Percentiles rank a stretch among this genome's conserved stretches.
These are phyloP conservation scores for Hypericum perforatum DNA, from an alignment of 345 rosid genomes.

Conservation along the genomic window DNA sequence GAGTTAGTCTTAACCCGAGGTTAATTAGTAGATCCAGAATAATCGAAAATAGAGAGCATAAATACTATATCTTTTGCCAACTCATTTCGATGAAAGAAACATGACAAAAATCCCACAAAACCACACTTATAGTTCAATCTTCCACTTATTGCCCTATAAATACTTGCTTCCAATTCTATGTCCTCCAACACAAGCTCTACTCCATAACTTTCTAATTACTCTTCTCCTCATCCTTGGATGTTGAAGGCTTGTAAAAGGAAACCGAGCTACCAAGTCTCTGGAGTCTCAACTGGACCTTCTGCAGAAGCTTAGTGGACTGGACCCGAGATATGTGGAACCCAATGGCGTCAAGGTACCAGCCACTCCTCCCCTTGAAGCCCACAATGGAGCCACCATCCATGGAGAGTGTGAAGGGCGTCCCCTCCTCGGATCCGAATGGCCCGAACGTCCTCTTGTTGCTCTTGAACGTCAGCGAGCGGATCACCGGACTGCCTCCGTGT, in stretches of 20 bases:
- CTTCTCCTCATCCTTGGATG: not conserved
- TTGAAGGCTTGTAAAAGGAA: not conserved
- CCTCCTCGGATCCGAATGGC: constrained; percentile 61
- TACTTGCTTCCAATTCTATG: too few relatives aligned
- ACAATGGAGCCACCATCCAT: constrained; percentile 47
- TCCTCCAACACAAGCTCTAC: too few relatives aligned
- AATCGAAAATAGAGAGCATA: too few relatives aligned
- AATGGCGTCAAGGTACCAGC: constrained; percentile 67
- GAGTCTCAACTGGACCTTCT: constrained; percentile 39
- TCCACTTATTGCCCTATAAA: too few relatives aligned
- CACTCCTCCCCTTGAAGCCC: constrained; percentile 57
- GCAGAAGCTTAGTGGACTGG: constrained; percentile 35
- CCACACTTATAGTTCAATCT: too few relatives aligned
- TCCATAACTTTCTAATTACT: too few relatives aligned
- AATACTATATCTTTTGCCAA: too few relatives aligned
- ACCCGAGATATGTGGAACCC: constrained; percentile 43
- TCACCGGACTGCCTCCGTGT: constrained; percentile 49
- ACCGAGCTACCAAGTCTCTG: constrained; percentile 38
- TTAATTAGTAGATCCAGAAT: too few relatives aligned
- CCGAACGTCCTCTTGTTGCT: constrained; percentile 56
- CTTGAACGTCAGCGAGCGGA: constrained; percentile 55
- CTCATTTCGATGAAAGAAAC: too few relatives aligned
- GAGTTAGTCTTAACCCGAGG: too few relatives aligned
- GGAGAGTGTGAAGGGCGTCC: constrained; percentile 57
- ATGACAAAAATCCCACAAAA: too few relatives aligned